phyloP scores from a whole-genome alignment of 192 early-diverging fungal genomes.

The Rhizophlyctis rosea region DNA sequence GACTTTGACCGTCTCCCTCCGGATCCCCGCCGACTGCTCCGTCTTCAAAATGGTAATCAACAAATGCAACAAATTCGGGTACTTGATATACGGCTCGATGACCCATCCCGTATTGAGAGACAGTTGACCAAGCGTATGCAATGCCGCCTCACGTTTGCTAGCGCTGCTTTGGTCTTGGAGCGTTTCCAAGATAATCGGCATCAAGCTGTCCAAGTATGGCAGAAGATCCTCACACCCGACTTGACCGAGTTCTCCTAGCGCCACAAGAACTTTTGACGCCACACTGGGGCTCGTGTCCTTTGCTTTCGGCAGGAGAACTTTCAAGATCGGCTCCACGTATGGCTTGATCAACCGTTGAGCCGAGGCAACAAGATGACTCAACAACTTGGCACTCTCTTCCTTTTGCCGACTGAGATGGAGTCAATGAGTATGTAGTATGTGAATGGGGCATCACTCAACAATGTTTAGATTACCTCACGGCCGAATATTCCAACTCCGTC shows the following conservation, averaged over 20 bases:
- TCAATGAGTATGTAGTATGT: background rate
- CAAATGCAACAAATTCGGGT: slow-evolving; percentile 77
- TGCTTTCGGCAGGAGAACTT: slow-evolving; percentile 78
- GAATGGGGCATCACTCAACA: slow-evolving; percentile 1
- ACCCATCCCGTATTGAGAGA: slow-evolving; percentile 84
- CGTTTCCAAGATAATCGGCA: slow-evolving; percentile 85
- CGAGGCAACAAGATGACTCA: slow-evolving; percentile 71
- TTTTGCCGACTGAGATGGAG: slow-evolving; percentile 63
- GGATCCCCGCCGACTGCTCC: slow-evolving; percentile 68
- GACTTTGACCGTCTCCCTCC: slow-evolving; percentile 81
- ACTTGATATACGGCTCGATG: slow-evolving; percentile 84
- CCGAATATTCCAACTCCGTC: slow-evolving; percentile 88
- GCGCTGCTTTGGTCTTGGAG: slow-evolving; percentile 82
- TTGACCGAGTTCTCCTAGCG: slow-evolving; percentile 77
- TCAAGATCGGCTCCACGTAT: slow-evolving; percentile 85
- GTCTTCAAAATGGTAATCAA: slow-evolving; percentile 80
- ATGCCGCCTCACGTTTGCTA: slow-evolving; percentile 81
- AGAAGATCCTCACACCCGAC: slow-evolving; percentile 81
- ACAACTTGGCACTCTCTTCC: slow-evolving; percentile 78
- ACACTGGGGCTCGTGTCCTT: slow-evolving; percentile 72
- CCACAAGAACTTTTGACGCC: slow-evolving; percentile 72
- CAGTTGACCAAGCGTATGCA: slow-evolving; percentile 82
- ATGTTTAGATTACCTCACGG: slow-evolving; percentile 41
- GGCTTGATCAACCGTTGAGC: slow-evolving; percentile 82
- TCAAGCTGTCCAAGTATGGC: slow-evolving; percentile 74